These are phyloP conservation scores for Berkeleyomyces basicola DNA, from an alignment of 2,329 filamentous ascomycete genomes.

Conservation along the genomic window DNA sequence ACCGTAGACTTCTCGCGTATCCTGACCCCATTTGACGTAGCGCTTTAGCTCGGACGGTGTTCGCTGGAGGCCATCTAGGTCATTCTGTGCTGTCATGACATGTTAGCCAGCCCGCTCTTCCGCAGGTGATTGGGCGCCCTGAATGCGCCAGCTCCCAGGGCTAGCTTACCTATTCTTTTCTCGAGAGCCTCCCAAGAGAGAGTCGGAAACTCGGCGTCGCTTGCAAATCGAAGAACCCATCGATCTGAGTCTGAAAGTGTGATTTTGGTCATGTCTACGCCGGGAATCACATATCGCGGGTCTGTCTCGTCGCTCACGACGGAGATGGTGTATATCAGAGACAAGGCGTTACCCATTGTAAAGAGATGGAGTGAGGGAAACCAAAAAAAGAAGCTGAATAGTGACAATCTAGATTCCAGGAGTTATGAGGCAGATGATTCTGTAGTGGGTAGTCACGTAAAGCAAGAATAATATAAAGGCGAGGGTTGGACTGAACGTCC, in stretches of 20 bases:
- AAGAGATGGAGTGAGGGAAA: neutral
- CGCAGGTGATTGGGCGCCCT: neutral
- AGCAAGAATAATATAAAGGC: too few relatives aligned
- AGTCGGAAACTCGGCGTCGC: slow-evolving; percentile 9
- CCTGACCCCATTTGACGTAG: slow-evolving; percentile 62
- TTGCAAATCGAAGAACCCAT: slow-evolving; percentile 10
- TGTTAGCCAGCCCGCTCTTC: neutral
- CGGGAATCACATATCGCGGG: slow-evolving; percentile 11
- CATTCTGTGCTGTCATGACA: slow-evolving; percentile 29
- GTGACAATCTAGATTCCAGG: neutral
- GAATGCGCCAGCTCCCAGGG: neutral
- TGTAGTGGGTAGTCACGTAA: too few relatives aligned
- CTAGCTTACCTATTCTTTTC: slow-evolving; percentile 8
- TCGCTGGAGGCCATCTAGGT: slow-evolving; percentile 60
- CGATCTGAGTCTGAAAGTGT: slow-evolving; percentile 10
- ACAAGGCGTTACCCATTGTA: slow-evolving; percentile 12
- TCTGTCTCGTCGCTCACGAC: slow-evolving; percentile 1
- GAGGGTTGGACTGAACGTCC: too few relatives aligned
- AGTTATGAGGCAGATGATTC: neutral
- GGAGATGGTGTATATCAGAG: slow-evolving; percentile 6
- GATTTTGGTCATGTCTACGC: slow-evolving; percentile 12
- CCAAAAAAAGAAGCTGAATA: neutral
- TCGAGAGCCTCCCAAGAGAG: slow-evolving; percentile 7
- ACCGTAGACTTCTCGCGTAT: slow-evolving; percentile 56
- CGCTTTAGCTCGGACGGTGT: slow-evolving; percentile 63